Conservation (phyloP, 75 land plant species). For the Selaginella moellendorffii region DNA sequence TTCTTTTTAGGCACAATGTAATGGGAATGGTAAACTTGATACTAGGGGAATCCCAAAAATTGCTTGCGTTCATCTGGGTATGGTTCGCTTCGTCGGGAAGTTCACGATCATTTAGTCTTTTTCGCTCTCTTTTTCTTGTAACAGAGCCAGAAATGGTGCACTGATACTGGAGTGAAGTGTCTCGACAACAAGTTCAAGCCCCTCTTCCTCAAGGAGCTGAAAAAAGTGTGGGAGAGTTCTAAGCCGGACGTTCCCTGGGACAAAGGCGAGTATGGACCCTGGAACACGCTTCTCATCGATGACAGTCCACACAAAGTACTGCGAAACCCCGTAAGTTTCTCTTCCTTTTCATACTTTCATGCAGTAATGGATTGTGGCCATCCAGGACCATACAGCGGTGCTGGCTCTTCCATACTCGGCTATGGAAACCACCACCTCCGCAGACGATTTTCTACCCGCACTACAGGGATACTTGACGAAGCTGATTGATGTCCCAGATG, state of each 20-base stretch:
- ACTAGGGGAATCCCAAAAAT: conserved; percentile 38
- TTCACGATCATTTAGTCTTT: not conserved
- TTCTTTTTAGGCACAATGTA: conserved; percentile 36
- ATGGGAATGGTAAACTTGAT: conserved; percentile 32
- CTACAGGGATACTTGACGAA: not conserved
- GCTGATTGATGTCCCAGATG: not conserved
- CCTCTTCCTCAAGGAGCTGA: conserved; percentile 56
- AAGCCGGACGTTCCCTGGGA: conserved; percentile 53
- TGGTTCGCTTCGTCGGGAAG: not conserved
- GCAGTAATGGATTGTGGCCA: not conserved
- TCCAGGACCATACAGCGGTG: conserved; percentile 48
- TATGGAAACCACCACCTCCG: conserved; percentile 8
- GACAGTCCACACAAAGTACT: conserved; percentile 88
- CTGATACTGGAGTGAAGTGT: conserved; percentile 30
- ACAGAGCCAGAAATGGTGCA: conserved; percentile 28
- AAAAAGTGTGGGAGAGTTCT: conserved; percentile 50
- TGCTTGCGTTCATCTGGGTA: conserved; percentile 27
- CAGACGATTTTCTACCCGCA: not conserved
- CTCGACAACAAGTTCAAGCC: conserved; percentile 40
- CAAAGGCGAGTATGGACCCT: conserved; percentile 47
- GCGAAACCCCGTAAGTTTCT: conserved; percentile 54
- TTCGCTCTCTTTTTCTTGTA: not conserved
- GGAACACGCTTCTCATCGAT: conserved; percentile 70
- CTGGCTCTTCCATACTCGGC: conserved; percentile 44
- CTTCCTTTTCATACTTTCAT: not conserved